Evolutionary conservation across 345 rosid species (phyloP), one percentile per base, ranked within the genome.

Genomic region (Mangifera indica): DNA sequence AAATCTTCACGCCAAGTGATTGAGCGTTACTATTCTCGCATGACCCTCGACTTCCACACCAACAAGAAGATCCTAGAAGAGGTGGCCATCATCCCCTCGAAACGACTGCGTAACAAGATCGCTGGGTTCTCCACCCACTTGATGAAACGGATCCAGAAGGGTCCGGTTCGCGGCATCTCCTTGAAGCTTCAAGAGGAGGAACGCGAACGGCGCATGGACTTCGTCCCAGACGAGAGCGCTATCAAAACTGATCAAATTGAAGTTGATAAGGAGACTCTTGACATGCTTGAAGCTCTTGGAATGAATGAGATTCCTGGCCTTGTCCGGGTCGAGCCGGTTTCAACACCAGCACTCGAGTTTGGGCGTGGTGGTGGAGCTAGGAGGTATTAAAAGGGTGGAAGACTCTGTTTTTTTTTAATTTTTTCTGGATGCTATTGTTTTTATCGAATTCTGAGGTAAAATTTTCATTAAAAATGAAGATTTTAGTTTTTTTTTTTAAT

Each of bases 191-290:
- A 88, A 58, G 91, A 88, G 77, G 93, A 87, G 63, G 93, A 88
- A 83, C 87, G 89, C 13, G 93, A 88, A 82, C 89, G 93, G 8
- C 87, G 88, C 70, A 88, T 88, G 91, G 93, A 86, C 78, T 88
- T 85, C 2, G 93, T 88, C 7, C 91, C 93, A 0, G 93, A 88
- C 1, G 87, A 80, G 70, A 86, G 90, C 70, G 93, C 90, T 74
- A 88, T 88, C 70, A 85, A 82, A 79, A 85, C 80, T 2, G 87
- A 84, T 53, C 76, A 78, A 54, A 86, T 89, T 32, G 82, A 73
- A 67, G 91, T 89, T 10, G 94, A 89, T n/a, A 83, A 86, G 70
- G 93, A 88, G 81, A 88, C 93, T 0, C 77, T 84, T 0, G 93
- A 86, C 52, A 86, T 88, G 90, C 90, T 88, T 57, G 79, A 87